phyloP scores from a whole-genome alignment of 2,329 filamentous ascomycete genomes.

The Alternaria viburni region DNA sequence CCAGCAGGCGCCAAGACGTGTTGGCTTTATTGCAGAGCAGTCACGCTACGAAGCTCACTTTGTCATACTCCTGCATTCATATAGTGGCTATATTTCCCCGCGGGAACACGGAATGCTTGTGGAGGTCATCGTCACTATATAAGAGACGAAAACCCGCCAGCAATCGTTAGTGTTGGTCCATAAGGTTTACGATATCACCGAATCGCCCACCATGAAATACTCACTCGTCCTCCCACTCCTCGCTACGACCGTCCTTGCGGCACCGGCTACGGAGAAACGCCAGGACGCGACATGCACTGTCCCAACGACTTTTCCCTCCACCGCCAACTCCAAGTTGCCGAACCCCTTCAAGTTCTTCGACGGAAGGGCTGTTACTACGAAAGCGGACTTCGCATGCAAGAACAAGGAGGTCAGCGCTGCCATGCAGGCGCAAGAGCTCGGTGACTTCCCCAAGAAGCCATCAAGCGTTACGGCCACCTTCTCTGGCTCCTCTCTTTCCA shows the following conservation, averaged over 20 bases:
- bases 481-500: constrained; percentile 42
- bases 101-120: constrained; percentile 21
- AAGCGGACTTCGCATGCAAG: constrained; percentile 45
- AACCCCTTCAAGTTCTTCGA: constrained; percentile 49
- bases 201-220: constrained; percentile 39
- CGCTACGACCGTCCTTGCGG: constrained; percentile 37
- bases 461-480: constrained; percentile 40
- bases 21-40: constrained; percentile 38
- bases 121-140: constrained; percentile 14
- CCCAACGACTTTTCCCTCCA: constrained; percentile 39
- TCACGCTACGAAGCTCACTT: constrained; percentile 31
- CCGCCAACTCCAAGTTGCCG: constrained; percentile 42
- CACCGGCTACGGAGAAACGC: constrained; percentile 37
- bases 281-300: constrained; percentile 38
- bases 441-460: constrained; percentile 47
- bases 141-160: constrained; percentile 5
- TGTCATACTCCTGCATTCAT: constrained; percentile 30
- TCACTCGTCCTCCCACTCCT: constrained; percentile 38
- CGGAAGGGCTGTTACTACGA: constrained; percentile 43
- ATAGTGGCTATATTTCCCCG: constrained; percentile 33
- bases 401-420: constrained; percentile 46
- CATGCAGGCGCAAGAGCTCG: constrained; percentile 48
- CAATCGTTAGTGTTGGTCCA: constrained; percentile 8
- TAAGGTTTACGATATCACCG: constrained; percentile 9
- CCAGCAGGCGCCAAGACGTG: constrained; percentile 28